Evolutionary conservation across 2,329 filamentous ascomycete genomes (phyloP), one percentile per base, ranked within the genome.

Genomic region (Ramularia collo-cygni): DNA sequence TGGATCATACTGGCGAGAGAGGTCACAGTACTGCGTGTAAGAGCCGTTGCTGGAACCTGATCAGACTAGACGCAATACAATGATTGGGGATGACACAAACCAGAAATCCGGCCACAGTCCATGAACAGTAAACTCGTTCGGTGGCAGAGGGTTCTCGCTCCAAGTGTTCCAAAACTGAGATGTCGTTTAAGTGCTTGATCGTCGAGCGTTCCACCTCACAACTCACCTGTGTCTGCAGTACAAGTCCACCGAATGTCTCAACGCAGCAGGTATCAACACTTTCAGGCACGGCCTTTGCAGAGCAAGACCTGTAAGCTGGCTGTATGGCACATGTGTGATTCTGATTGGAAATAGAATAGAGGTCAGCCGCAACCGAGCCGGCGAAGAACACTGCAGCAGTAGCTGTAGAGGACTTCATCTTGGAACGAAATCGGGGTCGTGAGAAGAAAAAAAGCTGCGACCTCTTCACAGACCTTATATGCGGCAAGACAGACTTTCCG

Each of bases 1-100:
- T 1, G 77, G 79, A 53, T 83, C 79, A 49, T 79, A 83, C 59
- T 83, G 79, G 0, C 79, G 73, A 37, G 57, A 71, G 35, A 80
- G 56, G 53, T 83, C 79, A 61, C 79, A 83, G 60, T 81, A 84
- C 47, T 83, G 77, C 0, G 77, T 81, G 56, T 76, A 83, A 1
- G 69, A 72, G 33, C 77, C 75, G 62, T 69, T 64, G 48, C 51
- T 52, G 17, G n/a, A 4, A 18, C 8, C 4, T 32, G n/a, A 24
- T 24, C 10, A 24, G 21, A 24, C 36, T 13, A 18, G 13, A 17
- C 13, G 28, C 4, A 12, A 7, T 19, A 14, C 13, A 4, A 5
- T 13, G 10, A 4, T 26, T 19, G 14, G 14, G 3, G n/a, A 15
- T 4, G 10, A n/a, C 8, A 17, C 35, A 33, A 39, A 48, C 48